Conservation (phyloP, 139 green algal genomes). For the Chlamydomonas incerta region DNA sequence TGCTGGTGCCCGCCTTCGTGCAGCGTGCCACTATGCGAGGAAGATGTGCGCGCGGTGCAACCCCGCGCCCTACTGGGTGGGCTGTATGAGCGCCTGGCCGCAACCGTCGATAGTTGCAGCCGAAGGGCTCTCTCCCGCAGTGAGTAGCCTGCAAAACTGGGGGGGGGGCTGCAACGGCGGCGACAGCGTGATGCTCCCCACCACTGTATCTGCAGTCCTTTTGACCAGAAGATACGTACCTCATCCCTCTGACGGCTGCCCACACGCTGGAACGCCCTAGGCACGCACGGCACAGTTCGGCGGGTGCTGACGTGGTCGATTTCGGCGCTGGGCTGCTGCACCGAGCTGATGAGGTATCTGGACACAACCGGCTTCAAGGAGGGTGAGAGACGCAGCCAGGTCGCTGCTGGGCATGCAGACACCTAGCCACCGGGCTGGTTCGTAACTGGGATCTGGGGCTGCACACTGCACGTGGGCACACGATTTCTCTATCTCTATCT, state of each 20-base stretch:
- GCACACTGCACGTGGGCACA: too few relatives aligned
- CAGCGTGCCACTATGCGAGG: slow-evolving; percentile 20
- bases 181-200: too few relatives aligned
- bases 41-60: not conserved
- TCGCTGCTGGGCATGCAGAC: too few relatives aligned
- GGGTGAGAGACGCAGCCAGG: not conserved
- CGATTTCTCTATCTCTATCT: too few relatives aligned
- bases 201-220: not conserved
- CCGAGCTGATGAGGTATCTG: not conserved
- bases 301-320: not conserved
- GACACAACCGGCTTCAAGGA: slow-evolving; percentile 6
- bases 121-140: not conserved
- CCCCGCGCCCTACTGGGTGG: not conserved
- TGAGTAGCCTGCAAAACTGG: not conserved
- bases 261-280: not conserved
- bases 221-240: not conserved
- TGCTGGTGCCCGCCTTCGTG: too few relatives aligned
- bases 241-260: not conserved
- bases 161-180: not conserved
- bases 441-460: too few relatives aligned
- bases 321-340: not conserved
- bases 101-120: not conserved
- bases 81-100: not conserved
- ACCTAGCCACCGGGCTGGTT: too few relatives aligned
- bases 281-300: not conserved